Conservation (phyloP, 2,329 filamentous ascomycete genomes). For the Hirsutella rhossiliensis region DNA sequence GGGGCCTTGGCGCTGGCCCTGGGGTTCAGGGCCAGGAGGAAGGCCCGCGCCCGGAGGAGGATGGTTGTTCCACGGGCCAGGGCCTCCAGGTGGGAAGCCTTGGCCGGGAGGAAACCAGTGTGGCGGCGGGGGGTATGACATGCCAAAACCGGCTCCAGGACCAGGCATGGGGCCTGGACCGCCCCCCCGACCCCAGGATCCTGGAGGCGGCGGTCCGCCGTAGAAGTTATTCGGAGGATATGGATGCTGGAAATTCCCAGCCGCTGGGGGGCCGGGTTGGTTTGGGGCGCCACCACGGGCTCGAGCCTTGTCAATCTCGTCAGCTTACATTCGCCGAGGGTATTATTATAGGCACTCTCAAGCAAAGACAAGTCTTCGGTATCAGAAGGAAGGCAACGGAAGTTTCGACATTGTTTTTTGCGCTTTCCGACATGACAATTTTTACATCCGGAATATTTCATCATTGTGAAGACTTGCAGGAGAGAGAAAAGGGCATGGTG, state of each 20-base stretch:
- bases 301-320: conserved; percentile 24
- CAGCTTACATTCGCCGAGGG: conserved; percentile 10
- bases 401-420: conserved; percentile 88
- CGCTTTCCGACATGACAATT: conserved; percentile 72
- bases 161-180: conserved; percentile 44
- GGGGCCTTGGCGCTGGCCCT: conserved; percentile 41
- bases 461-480: conserved; percentile 45
- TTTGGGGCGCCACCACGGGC: conserved; percentile 20
- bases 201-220: conserved; percentile 36
- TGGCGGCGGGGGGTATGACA: conserved; percentile 66
- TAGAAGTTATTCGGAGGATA: conserved; percentile 36
- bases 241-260: conserved; percentile 28
- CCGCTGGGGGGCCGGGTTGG: conserved; percentile 19
- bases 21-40: conserved; percentile 50
- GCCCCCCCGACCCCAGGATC: conserved; percentile 40
- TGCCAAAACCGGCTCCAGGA: conserved; percentile 47
- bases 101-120: conserved; percentile 73
- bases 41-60: conserved; percentile 46
- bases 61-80: conserved; percentile 44
- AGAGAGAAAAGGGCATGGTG: not conserved
- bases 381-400: conserved; percentile 99
- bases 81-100: conserved; percentile 58
- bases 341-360: not conserved
- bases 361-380: not conserved
- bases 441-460: conserved; percentile 99